Base-by-base conservation (phyloP, 2,329 filamentous ascomycete species). In the Camptophora hylomeconis region DNA sequence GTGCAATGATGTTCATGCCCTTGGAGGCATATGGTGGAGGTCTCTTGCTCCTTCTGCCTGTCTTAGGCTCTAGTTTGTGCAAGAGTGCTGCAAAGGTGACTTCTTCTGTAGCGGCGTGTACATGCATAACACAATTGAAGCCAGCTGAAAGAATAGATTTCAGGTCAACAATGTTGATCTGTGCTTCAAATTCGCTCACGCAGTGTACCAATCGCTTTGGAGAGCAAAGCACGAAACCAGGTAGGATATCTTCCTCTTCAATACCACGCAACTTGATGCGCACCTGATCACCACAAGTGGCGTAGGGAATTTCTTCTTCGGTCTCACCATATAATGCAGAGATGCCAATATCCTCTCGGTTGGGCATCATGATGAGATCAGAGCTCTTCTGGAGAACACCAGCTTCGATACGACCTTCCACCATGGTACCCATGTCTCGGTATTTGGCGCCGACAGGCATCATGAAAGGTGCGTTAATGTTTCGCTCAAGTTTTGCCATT, bases 381-480 rank as follows among this genome's bases (percentile, higher is more conserved):
- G 78, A 75, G 37, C 77, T 77, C 69, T 95, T 95, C 66, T 89
- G 89, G 54, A 92, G 67, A 25, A 94, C 80, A 53, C 84, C 87
- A 11, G 86, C 80, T 58, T 98, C 89, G 41, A 98, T 80, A 67
- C 94, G 93, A 43, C 89, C 89, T 61, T 98, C 92, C 22, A 94
- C 72, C 71, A 98, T 84, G 38, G 89, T 98, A 47, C 89, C 89
- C 69, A 98, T 78, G 53, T 98, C 92, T 46, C 80, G 74, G 65
- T 95, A 98, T 61, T 98, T 98, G 57, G 82, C 83, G 40, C 80
- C 81, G 41, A 98, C 69, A 6, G 89, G 81, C 86, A 98, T 94
- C 89, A 98, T 95, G 68, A 98, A 95, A 7, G 89, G 87, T 2
- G 89, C 89, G 46, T 93, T 93, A 46, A 94, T 60, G 65, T 95